Evolutionary conservation across 129 eudicot species (phyloP).

Genomic region (Erigeron canadensis): DNA sequence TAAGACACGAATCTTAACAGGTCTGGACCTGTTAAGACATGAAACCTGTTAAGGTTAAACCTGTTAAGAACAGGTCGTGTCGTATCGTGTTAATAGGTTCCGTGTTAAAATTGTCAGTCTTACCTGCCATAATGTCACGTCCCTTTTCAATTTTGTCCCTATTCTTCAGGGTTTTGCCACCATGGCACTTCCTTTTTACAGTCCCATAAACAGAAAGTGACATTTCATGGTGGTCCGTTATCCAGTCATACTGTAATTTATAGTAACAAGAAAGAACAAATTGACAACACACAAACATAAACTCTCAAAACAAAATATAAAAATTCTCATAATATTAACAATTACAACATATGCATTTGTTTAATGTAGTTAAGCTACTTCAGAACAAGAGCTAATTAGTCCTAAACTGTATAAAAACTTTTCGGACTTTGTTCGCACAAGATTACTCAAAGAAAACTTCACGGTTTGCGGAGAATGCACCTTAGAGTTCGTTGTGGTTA

Average conservation of each 20-base stretch:
- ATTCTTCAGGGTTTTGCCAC: conserved; percentile 13
- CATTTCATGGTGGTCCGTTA: neutral
- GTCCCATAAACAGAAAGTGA: conserved; percentile 22
- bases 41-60: no score
- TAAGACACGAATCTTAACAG: no score
- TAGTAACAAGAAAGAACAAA: no score
- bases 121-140: conserved; percentile 19
- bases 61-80: no score
- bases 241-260: no score
- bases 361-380: conserved; percentile 25
- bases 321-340: neutral
- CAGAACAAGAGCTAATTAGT: conserved; percentile 63
- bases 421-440: conserved; percentile 62
- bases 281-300: no score
- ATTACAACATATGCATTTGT: neutral
- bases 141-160: conserved; percentile 21
- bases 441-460: conserved; percentile 50
- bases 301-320: neutral
- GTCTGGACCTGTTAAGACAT: no score
- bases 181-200: conserved; percentile 23
- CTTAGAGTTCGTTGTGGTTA: conserved; percentile 11
- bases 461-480: conserved; percentile 39
- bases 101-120: no score
- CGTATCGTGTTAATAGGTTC: no score
- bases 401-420: conserved; percentile 72